These are phyloP conservation scores for Penicillium angulare DNA, from an alignment of 495 filamentous ascomycete species.

Conservation along the genomic window DNA sequence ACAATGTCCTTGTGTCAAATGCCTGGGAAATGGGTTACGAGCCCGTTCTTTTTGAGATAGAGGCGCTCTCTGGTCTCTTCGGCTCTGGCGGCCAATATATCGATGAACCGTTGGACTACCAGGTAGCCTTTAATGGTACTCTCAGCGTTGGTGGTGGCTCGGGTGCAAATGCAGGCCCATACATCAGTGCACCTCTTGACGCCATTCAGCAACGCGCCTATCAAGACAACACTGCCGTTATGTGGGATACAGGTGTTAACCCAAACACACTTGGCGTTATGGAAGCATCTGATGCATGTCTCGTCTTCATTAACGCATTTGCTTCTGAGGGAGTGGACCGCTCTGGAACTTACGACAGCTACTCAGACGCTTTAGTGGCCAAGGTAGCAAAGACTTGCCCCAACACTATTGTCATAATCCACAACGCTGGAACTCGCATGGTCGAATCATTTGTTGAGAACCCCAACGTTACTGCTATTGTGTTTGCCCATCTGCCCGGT, in stretches of 20 bases:
- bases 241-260: constrained; percentile 45
- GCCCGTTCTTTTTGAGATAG: constrained; percentile 24
- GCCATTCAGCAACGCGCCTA: constrained; percentile 50
- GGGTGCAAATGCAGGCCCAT: constrained; percentile 18
- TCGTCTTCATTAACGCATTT: constrained; percentile 64
- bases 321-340: constrained; percentile 51
- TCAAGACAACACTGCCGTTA: constrained; percentile 41
- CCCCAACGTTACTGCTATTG: constrained; percentile 64
- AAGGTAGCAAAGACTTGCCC: constrained; percentile 54
- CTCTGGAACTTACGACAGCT: constrained; percentile 18
- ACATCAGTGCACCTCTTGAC: constrained; percentile 54
- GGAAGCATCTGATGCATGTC: constrained; percentile 43
- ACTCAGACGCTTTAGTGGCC: constrained; percentile 54
- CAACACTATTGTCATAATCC: constrained; percentile 52
- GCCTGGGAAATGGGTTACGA: constrained; percentile 38
- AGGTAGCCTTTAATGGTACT: constrained; percentile 54
- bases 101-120: constrained; percentile 7
- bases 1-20: background rate
- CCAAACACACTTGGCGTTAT: constrained; percentile 33
- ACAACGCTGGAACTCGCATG: constrained; percentile 36
- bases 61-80: too few species aligned
- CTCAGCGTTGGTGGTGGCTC: constrained; percentile 49
- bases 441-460: constrained; percentile 46
- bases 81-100: background rate
- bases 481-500: constrained; percentile 73